Base-by-base conservation (phyloP, 2,329 filamentous ascomycete genomes). In the Bretziella fagacearum region DNA sequence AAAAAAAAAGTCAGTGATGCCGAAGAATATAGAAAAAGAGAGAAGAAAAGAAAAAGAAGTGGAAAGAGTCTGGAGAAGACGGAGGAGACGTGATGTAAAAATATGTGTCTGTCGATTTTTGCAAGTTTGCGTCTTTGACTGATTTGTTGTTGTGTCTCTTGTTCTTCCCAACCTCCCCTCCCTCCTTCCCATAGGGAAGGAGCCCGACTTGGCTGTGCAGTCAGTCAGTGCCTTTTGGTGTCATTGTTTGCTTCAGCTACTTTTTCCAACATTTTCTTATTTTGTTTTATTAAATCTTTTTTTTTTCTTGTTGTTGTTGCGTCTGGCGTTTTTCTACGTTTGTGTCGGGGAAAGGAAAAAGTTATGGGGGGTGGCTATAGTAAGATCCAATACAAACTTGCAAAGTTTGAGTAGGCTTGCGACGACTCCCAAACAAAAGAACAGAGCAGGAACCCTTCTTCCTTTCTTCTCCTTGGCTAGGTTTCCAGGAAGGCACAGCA, bases 1-100 rank as follows among this genome's bases (percentile, higher is more conserved):
- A 27, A 26, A 39, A 42, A 42, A 35, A 42, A 51, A 30, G 25
- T 40, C 29, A 40, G 33, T 37, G 30, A 32, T 48, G 45, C 25
- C 36, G 46, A 37, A 52, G 50, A 53, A 52, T 48, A 56, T 55
- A 53, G 39, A 45, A 48, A 44, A 44, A 48, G 51, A 52, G 50
- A 48, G 47, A 52, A 49, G 22, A 46, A 52, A 46, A 47, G 43
- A 48, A 49, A 50, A 44, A 39, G 40, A 47, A 41, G 35, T 17
- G 27, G 35, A 43, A 32, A 42, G 30, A 45, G n/a, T 36, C 22
- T 30, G 26, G 6, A 45, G 27, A 44, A 30, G 40, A 27, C 32
- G 44, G 33, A 40, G 22, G 45, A 17, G 33, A 33, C 30, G 45
- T 17, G 26, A 45, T 30, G 45, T 39, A 45, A 47, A n/a, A n/a